Evolutionary conservation across 2,329 filamentous ascomycete species (phyloP), one percentile per base, ranked within the genome.

Genomic region (Didymella pinodella): DNA sequence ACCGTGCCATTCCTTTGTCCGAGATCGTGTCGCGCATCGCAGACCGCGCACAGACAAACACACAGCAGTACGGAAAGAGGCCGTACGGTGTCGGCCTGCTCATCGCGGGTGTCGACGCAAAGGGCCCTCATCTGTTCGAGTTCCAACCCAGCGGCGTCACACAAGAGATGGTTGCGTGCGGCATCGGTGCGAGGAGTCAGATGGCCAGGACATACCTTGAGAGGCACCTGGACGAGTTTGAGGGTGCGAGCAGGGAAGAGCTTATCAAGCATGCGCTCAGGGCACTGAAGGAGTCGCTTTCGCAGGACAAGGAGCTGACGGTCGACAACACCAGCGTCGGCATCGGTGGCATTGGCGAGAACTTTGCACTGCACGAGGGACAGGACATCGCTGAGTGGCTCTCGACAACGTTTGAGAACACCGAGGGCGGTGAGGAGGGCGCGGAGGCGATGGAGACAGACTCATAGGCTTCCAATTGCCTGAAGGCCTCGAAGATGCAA

Each of bases 191-290:
- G 47, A 86, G 95, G 70, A 95, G 90, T 78, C 95, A 99, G 83
- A 98, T 98, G 92, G 95, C 95, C 25, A 85, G 95, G 74, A 99
- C 95, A 64, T 99, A 99, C 80, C 84, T 99, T 55, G 95, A 99
- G 85, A 86, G 92, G 74, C 91, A 97, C 80, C 81, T 97, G 62
- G 93, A 96, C 64, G 82, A 88, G 67, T 98, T 99, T 77, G 85
- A 87, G 71, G 85, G 85, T 65, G 89, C 88, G 75, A 87, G 84
- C 64, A 85, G 91, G 71, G 94, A 97, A 75, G 91, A 96, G 79
- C 83, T 99, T 74, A 89, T 99, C 71, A 88, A 88, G 80, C 95
- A 99, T 82, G 95, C 94, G 31, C 82, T 99, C 75, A 86, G 87
- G 75, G 94, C 95, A 50, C 83, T 99, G 75, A 97, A 97, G 85